phyloP scores from a whole-genome alignment of 208 protist genomes.

The Herpetomonas samuelpessoai region DNA sequence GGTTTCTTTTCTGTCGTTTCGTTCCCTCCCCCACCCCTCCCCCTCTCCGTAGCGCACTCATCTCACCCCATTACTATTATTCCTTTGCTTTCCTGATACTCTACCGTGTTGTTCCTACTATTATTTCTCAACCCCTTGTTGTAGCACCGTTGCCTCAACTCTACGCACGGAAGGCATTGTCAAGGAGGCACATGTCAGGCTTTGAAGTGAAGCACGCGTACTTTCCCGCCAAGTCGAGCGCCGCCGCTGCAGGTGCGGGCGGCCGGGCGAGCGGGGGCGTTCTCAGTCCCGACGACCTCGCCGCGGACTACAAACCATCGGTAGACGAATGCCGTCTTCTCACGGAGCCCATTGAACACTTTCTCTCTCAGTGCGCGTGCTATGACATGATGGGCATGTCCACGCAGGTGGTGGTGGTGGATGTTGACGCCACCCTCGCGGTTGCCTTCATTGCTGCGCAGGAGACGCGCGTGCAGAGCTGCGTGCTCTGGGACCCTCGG shows the following conservation, averaged over 20 bases:
- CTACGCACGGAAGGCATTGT: too few species aligned
- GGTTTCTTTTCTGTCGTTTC: too few species aligned
- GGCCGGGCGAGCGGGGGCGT: conserved; percentile 12
- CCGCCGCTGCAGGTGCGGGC: not conserved
- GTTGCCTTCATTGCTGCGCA: conserved; percentile 88
- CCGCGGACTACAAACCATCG: conserved; percentile 51
- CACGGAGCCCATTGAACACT: conserved; percentile 51
- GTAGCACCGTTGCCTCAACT: too few species aligned
- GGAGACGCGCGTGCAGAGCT: conserved; percentile 77
- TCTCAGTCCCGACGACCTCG: conserved; percentile 22
- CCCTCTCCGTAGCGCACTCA: too few species aligned
- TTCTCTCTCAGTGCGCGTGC: conserved; percentile 72
- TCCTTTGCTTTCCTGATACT: too few species aligned
- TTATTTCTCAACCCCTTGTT: too few species aligned
- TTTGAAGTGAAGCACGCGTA: conserved; percentile 32
- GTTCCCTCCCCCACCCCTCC: too few species aligned
- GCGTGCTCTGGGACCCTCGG: conserved; percentile 76
- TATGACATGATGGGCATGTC: conserved; percentile 85
- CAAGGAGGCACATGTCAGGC: conserved; percentile 28
- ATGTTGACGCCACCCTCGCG: conserved; percentile 63
- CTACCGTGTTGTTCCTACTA: too few species aligned
- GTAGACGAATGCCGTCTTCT: conserved; percentile 58
- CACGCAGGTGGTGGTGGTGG: conserved; percentile 85
- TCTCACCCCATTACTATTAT: too few species aligned
- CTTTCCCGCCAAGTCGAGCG: conserved; percentile 12